Base-by-base conservation (phyloP, 805 yeast species). In the Metschnikowia arizonensis region DNA sequence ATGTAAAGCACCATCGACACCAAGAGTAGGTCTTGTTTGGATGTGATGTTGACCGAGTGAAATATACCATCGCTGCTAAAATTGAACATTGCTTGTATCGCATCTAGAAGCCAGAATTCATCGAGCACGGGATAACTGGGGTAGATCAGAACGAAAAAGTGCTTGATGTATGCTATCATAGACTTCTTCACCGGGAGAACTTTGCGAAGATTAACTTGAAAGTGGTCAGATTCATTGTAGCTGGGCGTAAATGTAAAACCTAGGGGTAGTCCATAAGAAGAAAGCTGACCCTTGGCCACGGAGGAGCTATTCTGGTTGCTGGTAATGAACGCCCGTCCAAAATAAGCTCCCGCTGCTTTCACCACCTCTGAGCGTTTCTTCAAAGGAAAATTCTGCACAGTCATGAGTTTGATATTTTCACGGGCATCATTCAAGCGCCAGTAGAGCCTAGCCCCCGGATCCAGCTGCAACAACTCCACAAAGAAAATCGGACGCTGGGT, bases 401-500 rank as follows among this genome's bases (percentile, higher is more conserved):
- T 49, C 46, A 47, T 46, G 26, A 47, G 45, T 31, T 41, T 45
- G 45, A 48, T 21, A 26, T 48, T 43, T 23, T 50, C 45, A 10
- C 39, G 30, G 29, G 14, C 28, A 21, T 50, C 46, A n/a, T 42
- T 35, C 28, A 45, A 42, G 5, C 45, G 41, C 56, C 60, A 57
- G 33, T 52, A 52, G 5, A 52, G 30, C 18, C 42, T 34, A 8
- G 50, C 44, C 4, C 59, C 59, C 3, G 55, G 54, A 18, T 59
- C 61, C 39, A 53, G 54, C 39, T 56, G 53, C 38, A 57, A 52
- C 37, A 55, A 36, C 23, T 45, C 52, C 12, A 52, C 35, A 11
- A 54, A 33, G 5, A 49, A 53, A 2, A 54, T 34, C 9, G 51
- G 53, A n/a, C 52, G 25, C 37, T 43, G 46, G 23, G 49, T 24